Base-by-base conservation (phyloP, 768 basidiomycete species). In the Melanogaster broomeanus region DNA sequence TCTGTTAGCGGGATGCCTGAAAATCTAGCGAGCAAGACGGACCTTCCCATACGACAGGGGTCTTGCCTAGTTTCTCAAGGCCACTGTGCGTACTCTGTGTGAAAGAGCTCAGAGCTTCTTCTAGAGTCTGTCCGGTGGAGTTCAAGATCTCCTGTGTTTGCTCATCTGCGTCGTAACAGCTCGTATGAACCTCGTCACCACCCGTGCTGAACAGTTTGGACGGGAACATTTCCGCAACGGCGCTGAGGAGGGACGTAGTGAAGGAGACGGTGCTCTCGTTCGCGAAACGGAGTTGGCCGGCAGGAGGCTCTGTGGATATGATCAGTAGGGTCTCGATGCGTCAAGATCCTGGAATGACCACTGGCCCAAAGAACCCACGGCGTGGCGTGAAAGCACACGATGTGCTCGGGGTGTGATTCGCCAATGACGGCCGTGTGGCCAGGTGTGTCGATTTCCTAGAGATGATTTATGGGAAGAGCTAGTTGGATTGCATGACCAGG, bases 261-360 rank as follows among this genome's bases (percentile, higher is more conserved):
- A 88, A 90, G 21, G 77, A 70, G 38, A 78, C 67, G 2, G 82
- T 83, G 0, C 70, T 74, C 1, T 74, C 57, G 15, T 80, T 75
- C 1, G 86, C 82, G 49, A 91, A 74, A 25, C 86, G 83, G 16
- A 91, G 78, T 62, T 91, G 88, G 1, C 90, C 89, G 0, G 90
- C 79, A 0, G 89, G 90, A 1, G 90, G 89, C n/a, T 18, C 28
- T 35, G 37, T 25, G 42, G 13, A 5, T 6, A 42, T 48, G 13
- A 48, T 34, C 11, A 37, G 19, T 16, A 21, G n/a, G 30, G 4
- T 19, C 11, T 12, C 24, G 8, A 27, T 5, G 16, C 6, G 13
- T 11, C 4, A 24, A 37, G 3, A 8, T 18, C 9, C 3, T 6
- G 40, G n/a, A 41, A 11, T 16, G 24, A 40, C 48, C 84, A 52